Evolutionary conservation across 495 filamentous ascomycete genomes (phyloP), one percentile per base, ranked within the genome.

Genomic region (Staphylotrichum tortipilum): DNA sequence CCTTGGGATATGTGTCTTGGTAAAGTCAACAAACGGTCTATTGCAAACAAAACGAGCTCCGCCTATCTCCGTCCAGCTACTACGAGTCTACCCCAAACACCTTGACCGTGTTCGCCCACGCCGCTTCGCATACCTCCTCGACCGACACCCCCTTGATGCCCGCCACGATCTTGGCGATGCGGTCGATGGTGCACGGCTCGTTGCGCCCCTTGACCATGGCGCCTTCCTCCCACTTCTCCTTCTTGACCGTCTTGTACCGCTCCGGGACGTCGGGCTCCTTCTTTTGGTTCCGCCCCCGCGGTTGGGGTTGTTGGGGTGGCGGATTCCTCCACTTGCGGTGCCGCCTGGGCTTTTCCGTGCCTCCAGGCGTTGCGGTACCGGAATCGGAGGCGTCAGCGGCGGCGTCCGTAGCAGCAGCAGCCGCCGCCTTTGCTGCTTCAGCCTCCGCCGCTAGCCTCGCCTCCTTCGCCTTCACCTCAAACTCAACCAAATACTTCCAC

Each of bases 181-280:
- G 81, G 44, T 80, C 74, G 50, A 96, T 95, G 35, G 80, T 80
- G 58, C 81, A 85, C 21, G 89, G 85, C 68, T 98, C 92, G 64
- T 96, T 98, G 18, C 92, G 76, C 1, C 91, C 87, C 68, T 95
- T 96, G 17, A 96, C 78, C 81, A 94, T 86, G 4, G 66, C 65
- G 0, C 88, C 89, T 60, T 86, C 78, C 35, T 77, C 77, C 80
- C 72, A 98, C 66, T 84, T 94, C 67, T 98, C 92, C 66, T 96
- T 96, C 73, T 95, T 96, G 31, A 95, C 82, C 14, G 62, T 53
- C 57, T 70, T 75, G 58, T 65, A 78, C 35, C 67, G 60, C 47
- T 76, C 68, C 5, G 69, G 70, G 0, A 76, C 64, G 41, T 73
- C 69, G 1, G 68, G 55, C 33, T 68, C 69, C 44, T 74, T 73